Evolutionary conservation across 768 basidiomycete species (phyloP).

Genomic region (Postia placenta): DNA sequence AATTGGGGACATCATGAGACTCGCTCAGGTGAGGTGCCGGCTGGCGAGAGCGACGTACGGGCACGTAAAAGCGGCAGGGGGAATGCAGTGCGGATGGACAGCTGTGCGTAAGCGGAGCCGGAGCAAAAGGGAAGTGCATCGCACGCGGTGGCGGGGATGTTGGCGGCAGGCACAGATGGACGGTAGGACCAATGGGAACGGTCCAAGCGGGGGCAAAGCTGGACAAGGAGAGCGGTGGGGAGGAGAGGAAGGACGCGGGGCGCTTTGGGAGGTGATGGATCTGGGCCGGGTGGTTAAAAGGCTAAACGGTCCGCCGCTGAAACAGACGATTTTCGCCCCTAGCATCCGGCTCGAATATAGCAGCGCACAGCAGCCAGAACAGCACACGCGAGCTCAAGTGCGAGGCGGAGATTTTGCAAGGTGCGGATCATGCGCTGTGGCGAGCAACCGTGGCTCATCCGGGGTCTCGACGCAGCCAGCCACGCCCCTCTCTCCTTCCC

Average conservation of each 20-base stretch:
- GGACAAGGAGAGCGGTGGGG: neutral
- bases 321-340: neutral
- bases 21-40: slow-evolving; percentile 1
- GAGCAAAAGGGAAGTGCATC: no score
- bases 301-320: slow-evolving; percentile 6
- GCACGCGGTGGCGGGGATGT: no score
- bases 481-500: slow-evolving; percentile 3
- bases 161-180: neutral
- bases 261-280: neutral
- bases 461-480: slow-evolving; percentile 6
- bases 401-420: slow-evolving; percentile 25
- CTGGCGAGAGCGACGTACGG: slow-evolving; percentile 4
- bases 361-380: neutral
- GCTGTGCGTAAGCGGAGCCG: neutral
- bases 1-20: neutral
- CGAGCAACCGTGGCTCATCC: neutral
- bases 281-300: slow-evolving; percentile 8
- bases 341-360: neutral
- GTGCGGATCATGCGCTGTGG: slow-evolving; percentile 22
- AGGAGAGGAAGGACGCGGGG: neutral
- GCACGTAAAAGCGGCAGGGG: slow-evolving; percentile 6
- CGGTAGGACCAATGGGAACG: no score
- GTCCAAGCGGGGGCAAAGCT: neutral
- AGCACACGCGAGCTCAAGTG: neutral
- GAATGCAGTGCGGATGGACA: neutral